These are phyloP conservation scores for Stemphylium lycopersici DNA, from an alignment of 2,329 filamentous ascomycete genomes.

Conservation along the genomic window DNA sequence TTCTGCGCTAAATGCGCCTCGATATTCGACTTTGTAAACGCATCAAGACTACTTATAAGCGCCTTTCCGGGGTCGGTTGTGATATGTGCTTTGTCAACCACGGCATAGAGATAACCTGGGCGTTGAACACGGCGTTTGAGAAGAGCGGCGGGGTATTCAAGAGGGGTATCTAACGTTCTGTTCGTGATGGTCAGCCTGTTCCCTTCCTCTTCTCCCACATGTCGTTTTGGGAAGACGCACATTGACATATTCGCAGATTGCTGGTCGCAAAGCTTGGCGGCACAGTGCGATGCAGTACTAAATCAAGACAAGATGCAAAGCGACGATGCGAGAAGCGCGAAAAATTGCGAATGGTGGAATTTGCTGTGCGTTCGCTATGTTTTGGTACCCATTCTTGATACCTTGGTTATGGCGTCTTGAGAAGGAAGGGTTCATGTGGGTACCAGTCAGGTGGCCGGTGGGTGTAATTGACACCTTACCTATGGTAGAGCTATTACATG, in stretches of 20 bases:
- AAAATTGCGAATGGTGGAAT: neutral
- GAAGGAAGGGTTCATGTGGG: neutral
- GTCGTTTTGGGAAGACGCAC: neutral
- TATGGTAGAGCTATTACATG: neutral
- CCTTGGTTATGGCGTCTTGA: neutral
- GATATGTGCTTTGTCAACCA: neutral
- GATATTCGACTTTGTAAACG: neutral
- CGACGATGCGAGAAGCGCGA: neutral
- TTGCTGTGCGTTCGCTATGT: neutral
- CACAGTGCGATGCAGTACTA: too few relatives aligned
- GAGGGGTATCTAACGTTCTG: neutral
- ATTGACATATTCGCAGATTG: neutral
- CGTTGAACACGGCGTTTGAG: neutral
- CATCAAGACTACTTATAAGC: too few relatives aligned
- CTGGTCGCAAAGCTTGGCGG: too few relatives aligned
- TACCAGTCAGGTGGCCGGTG: neutral
- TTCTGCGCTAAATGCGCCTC: neutral
- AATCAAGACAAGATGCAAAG: neutral
- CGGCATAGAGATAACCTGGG: neutral
- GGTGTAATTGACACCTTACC: neutral
- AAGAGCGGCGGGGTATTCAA: neutral
- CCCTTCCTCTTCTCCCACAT: too few relatives aligned
- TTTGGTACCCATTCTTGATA: neutral
- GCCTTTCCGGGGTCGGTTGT: neutral
- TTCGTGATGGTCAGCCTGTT: neutral